Base-by-base conservation (phyloP, 306 rosid species). In the Vigna mungo region DNA sequence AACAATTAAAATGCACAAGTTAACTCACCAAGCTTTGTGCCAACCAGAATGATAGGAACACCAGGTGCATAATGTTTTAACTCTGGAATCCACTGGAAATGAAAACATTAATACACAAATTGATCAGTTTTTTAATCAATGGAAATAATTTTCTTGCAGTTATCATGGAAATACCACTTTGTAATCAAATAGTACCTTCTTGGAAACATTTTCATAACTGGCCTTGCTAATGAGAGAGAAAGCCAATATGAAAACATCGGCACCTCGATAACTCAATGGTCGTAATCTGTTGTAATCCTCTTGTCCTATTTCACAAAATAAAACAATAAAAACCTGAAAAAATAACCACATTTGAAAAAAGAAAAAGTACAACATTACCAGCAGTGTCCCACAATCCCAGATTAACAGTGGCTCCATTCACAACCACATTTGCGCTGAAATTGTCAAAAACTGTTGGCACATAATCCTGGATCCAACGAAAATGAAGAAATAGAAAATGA, bases 61-160 rank as follows among this genome's bases (percentile, higher is more conserved):
- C 97, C 97, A 20, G 99, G 97, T 65, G 99, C 99, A 91, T 95
- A 95, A 85, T 95, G 99, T 82, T 95, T 95, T 91, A 95, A 91
- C 86, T 95, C 99, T 54, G 97, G 99, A 83, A 95, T 95, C 99
- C 99, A 95, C 99, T 95, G 97, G 55, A 86, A 78, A 83, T 49
- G 64, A 80, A 83, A 78, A 25, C 62, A 78, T 20, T 66, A 88
- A 72, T 18, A 47, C n/a, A 32, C 67, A 76, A 71, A 36, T 75
- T 37, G 27, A 62, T 71, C 59, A 81, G 25, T 32, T 55, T 61
- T 21, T 25, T 23, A 17, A 20, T 39, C 44, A 69, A 56, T 32
- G 23, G 37, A 60, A 34, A 77, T 16, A 37, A 10, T 25, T 16
- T 55, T 27, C 68, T 78, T 17, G 7, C 10, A 43, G 53, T 49